phyloP scores from a whole-genome alignment of 805 yeast genomes.

The Dipodascus geniculatus region DNA sequence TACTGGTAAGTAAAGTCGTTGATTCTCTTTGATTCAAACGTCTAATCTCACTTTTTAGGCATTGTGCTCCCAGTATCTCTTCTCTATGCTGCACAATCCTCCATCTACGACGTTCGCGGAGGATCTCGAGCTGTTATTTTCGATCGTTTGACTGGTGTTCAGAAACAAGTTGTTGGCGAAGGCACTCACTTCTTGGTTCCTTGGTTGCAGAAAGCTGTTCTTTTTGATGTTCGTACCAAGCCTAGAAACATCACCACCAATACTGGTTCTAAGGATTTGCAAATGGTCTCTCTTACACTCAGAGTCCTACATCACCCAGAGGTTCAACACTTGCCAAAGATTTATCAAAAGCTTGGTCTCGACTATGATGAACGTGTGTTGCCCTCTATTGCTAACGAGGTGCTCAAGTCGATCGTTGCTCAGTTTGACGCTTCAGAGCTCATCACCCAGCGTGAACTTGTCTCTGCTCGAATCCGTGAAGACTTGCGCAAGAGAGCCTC shows the following conservation, averaged over 20 bases:
- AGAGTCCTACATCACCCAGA: constrained; percentile 94
- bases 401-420: constrained; percentile 78
- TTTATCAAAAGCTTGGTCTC: constrained; percentile 82
- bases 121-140: constrained; percentile 94
- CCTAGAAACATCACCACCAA: constrained; percentile 89
- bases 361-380: constrained; percentile 93
- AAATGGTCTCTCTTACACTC: constrained; percentile 85
- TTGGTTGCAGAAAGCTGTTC: constrained; percentile 87
- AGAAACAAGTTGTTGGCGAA: constrained; percentile 81
- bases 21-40: not conserved
- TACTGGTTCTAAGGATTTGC: constrained; percentile 95
- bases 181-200: constrained; percentile 94
- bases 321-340: constrained; percentile 65
- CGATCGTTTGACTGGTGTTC: constrained; percentile 84
- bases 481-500: constrained; percentile 74
- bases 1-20: not conserved
- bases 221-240: constrained; percentile 86
- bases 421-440: constrained; percentile 96
- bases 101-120: constrained; percentile 91
- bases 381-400: constrained; percentile 89
- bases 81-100: constrained; percentile 45
- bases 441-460: constrained; percentile 94
- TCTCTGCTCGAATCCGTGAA: constrained; percentile 75
- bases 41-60: constrained; percentile 9
- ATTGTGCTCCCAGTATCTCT: constrained; percentile 28